A percentile compares a stretch with the other conserved stretches of the same genome.
These are phyloP conservation scores for Pythium dissimile DNA, from an alignment of 352 stramenopile genomes.

Conservation along the genomic window DNA sequence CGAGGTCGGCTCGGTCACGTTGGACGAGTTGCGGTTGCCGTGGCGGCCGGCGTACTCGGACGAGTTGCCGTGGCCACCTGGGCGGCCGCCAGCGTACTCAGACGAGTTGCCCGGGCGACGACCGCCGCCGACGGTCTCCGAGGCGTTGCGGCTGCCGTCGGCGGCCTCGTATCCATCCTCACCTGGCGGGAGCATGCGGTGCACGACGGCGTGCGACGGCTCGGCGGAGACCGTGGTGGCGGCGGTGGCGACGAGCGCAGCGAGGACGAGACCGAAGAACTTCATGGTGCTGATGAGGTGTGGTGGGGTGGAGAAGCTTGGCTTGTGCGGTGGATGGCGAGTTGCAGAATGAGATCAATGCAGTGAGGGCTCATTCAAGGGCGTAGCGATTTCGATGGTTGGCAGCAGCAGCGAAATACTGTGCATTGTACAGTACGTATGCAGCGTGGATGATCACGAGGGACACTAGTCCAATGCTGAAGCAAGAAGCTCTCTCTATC, in stretches of 20 bases:
- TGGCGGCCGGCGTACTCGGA: background rate
- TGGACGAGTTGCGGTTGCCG: background rate
- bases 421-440: too few species aligned
- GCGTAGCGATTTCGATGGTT: too few species aligned
- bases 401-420: too few species aligned
- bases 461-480: too few species aligned
- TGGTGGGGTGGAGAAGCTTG: background rate
- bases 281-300: background rate
- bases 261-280: background rate
- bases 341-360: conserved; percentile 1
- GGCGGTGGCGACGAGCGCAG: background rate
- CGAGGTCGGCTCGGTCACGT: background rate
- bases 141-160: background rate
- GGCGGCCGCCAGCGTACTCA: background rate
- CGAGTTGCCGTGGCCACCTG: too few species aligned
- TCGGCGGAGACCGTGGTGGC: background rate
- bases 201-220: background rate
- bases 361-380: background rate
- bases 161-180: background rate
- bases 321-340: background rate
- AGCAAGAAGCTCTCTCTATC: too few species aligned
- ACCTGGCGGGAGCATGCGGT: background rate
- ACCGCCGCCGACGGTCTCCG: background rate
- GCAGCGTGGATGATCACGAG: too few species aligned
- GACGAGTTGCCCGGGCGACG: background rate